Conservation (phyloP, 2,329 filamentous ascomycete genomes). For the Clarireedia paspali region DNA sequence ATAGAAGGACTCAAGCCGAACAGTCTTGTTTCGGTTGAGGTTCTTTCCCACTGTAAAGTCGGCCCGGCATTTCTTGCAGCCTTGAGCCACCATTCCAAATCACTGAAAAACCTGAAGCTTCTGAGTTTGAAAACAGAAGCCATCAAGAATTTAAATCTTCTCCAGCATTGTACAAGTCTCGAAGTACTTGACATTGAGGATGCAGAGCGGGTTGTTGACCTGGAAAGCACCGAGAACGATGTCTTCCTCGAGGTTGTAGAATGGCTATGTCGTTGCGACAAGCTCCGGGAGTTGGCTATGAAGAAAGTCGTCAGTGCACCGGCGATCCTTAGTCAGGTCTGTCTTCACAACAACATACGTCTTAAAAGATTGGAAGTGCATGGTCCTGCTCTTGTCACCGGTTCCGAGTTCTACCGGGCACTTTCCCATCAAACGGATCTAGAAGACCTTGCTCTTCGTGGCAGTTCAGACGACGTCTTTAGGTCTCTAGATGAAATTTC, state of each 20-base stretch:
- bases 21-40: slow-evolving; percentile 49
- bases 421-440: slow-evolving; percentile 43
- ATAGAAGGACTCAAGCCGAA: slow-evolving; percentile 47
- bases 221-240: slow-evolving; percentile 45
- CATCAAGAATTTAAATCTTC: slow-evolving; percentile 39
- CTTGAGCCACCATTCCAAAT: slow-evolving; percentile 43
- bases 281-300: slow-evolving; percentile 43
- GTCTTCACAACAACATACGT: slow-evolving; percentile 37
- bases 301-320: slow-evolving; percentile 43
- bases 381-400: slow-evolving; percentile 40
- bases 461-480: slow-evolving; percentile 39
- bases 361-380: slow-evolving; percentile 42
- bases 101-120: slow-evolving; percentile 47
- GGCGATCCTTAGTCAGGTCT: slow-evolving; percentile 43
- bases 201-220: slow-evolving; percentile 34
- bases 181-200: slow-evolving; percentile 40
- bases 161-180: slow-evolving; percentile 42
- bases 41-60: slow-evolving; percentile 48
- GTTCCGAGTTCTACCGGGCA: slow-evolving; percentile 43
- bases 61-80: slow-evolving; percentile 46
- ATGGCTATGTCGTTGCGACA: slow-evolving; percentile 48
- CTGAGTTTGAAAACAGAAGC: slow-evolving; percentile 39
- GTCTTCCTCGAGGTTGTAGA: slow-evolving; percentile 41
- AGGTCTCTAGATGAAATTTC: slow-evolving; percentile 38
- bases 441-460: slow-evolving; percentile 36